Percentiles rank a stretch among this genome's conserved stretches.
Conservation (phyloP, 768 basidiomycete genomes). For the Hysterangium stoloniferum region DNA sequence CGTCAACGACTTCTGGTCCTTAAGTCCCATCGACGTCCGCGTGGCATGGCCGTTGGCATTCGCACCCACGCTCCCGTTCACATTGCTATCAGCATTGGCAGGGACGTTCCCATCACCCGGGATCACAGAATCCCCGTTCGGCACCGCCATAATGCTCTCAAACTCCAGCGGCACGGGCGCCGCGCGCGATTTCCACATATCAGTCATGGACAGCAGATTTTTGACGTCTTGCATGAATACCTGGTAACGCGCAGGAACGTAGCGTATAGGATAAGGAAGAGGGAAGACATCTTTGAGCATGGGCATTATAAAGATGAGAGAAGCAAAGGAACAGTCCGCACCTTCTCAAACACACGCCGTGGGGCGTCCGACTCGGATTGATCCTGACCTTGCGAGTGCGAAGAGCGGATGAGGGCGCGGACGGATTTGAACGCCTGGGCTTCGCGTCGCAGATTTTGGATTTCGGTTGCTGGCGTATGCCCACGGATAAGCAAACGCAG, state of each 20-base stretch:
- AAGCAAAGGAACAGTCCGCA: slow-evolving; percentile 22
- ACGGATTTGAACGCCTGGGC: slow-evolving; percentile 83
- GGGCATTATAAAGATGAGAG: neutral
- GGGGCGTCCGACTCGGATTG: slow-evolving; percentile 47
- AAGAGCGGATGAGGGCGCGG: slow-evolving; percentile 53
- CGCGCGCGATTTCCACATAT: slow-evolving; percentile 94
- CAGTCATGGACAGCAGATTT: slow-evolving; percentile 85
- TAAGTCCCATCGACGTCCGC: slow-evolving; percentile 36
- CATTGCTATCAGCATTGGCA: slow-evolving; percentile 18
- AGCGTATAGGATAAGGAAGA: no score
- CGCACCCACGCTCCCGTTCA: no score
- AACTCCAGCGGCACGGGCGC: slow-evolving; percentile 81
- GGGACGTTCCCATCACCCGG: neutral
- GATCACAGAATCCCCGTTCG: slow-evolving; percentile 17
- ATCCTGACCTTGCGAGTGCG: slow-evolving; percentile 20
- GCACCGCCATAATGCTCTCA: slow-evolving; percentile 48
- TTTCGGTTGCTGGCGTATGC: slow-evolving; percentile 64
- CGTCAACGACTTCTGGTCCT: slow-evolving; percentile 74
- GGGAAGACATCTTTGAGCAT: no score
- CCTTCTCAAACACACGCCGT: no score
- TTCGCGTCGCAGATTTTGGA: slow-evolving; percentile 83
- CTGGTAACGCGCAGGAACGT: slow-evolving; percentile 35
- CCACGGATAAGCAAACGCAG: neutral
- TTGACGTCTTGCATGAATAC: slow-evolving; percentile 84
- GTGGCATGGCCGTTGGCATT: no score